These are phyloP conservation scores for Talaromyces atroroseus DNA, from an alignment of 2,329 filamentous ascomycete species.

Conservation along the genomic window DNA sequence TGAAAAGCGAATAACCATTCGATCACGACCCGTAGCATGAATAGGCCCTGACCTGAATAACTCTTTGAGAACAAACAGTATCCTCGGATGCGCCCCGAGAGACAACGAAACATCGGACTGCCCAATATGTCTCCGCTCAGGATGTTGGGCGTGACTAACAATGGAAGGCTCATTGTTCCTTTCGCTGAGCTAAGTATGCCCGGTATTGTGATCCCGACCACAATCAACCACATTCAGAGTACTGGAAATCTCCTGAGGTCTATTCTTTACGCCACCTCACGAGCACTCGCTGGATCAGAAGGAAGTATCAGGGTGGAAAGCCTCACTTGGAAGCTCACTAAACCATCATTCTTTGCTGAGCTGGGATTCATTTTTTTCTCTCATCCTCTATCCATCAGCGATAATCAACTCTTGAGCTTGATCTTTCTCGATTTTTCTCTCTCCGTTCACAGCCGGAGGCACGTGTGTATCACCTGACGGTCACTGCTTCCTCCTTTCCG, in stretches of 20 bases:
- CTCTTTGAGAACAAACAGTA: background rate
- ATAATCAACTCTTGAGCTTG: background rate
- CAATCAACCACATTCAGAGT: background rate
- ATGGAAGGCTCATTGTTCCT: background rate
- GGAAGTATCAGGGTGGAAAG: background rate
- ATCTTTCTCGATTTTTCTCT: background rate
- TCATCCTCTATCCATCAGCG: background rate
- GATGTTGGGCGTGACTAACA: background rate
- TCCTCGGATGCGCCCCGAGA: background rate
- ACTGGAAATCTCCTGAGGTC: background rate
- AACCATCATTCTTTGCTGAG: background rate
- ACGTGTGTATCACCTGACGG: background rate
- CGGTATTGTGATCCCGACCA: background rate
- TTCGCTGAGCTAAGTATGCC: background rate
- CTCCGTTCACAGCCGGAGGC: background rate
- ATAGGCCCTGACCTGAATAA: background rate
- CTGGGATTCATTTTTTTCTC: background rate
- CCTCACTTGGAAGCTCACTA: background rate
- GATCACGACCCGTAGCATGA: background rate
- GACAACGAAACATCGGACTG: background rate
- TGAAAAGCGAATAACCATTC: background rate
- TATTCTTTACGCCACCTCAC: background rate
- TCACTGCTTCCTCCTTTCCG: background rate
- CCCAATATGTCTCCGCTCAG: slow-evolving; percentile 1
- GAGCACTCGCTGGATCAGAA: background rate